Evolutionary conservation across 768 basidiomycete species (phyloP), one percentile per base, ranked within the genome.

Genomic region (Solioccasus polychromus): DNA sequence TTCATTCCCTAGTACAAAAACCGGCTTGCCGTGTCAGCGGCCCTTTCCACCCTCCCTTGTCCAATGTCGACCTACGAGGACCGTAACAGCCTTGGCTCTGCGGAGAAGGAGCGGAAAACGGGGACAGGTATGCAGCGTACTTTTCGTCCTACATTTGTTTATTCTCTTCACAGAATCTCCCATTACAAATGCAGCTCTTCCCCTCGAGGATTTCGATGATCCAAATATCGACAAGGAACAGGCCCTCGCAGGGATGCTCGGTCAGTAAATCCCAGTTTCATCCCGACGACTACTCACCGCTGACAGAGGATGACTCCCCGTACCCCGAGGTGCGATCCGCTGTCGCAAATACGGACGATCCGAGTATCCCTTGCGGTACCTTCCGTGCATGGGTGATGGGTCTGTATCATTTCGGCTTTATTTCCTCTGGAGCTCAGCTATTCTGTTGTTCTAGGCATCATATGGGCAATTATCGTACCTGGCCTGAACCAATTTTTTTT

Each of bases 281-380:
- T 50, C 35, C 25, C 8, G 10, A 30, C 23, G 1, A 67, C 69
- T 47, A 29, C 52, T 52, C 23, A 58, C 29, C 6, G 3, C 9
- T 15, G 19, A 8, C 53, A 71, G 76, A 77, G 62, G 84, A 91
- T 55, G 88, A 90, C 61, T 88, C 86, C 19, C 89, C 89, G 2
- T 92, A 92, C 60, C 85, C 86, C 19, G 89, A 91, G 64, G 87
- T 88, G 19, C 79, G 86, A 39, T 81, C 84, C 3, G 85, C 87
- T 11, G 85, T 88, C 12, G 80, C 82, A 20, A 86, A 85, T 61
- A 82, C 77, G 1, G 85, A 88, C 53, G 85, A 88, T 56, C 74
- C 73, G 2, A 65, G 67, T 30, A 85, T 87, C 72, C 83, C 83
- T 11, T 75, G 71, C 11, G 71, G 73, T 19, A 77, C 82, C 22